phyloP scores from a whole-genome alignment of 1,284 basidiomycete species.

The Sporisorium reilianum region DNA sequence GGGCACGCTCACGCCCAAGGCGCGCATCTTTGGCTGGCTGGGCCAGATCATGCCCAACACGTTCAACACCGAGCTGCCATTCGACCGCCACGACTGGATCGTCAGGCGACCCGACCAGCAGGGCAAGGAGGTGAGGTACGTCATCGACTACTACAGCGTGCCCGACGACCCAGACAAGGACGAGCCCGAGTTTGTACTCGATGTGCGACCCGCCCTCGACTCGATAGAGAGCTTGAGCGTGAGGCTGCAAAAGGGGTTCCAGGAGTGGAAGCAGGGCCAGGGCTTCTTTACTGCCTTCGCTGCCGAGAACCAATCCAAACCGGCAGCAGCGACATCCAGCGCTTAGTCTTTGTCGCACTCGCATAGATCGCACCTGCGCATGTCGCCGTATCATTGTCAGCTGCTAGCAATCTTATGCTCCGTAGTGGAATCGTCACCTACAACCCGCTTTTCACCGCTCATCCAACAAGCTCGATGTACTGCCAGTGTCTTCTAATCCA shows the following conservation, averaged over 20 bases:
- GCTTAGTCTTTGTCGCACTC: not conserved
- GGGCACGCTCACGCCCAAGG: slow-evolving; percentile 83
- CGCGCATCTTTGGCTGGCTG: slow-evolving; percentile 84
- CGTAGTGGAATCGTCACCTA: not conserved
- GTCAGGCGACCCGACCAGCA: slow-evolving; percentile 75
- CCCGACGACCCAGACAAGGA: slow-evolving; percentile 60
- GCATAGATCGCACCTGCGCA: not conserved
- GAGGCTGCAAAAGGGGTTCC: slow-evolving; percentile 49
- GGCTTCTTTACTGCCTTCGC: slow-evolving; percentile 47
- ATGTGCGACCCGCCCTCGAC: slow-evolving; percentile 63
- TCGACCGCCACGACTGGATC: slow-evolving; percentile 99
- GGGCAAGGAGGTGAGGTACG: slow-evolving; percentile 65
- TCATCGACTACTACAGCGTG: slow-evolving; percentile 68
- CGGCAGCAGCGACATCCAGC: slow-evolving; percentile 9
- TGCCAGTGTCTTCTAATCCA: not conserved
- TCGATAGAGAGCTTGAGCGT: slow-evolving; percentile 51
- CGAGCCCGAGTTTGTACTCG: slow-evolving; percentile 63
- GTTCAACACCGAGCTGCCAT: slow-evolving; percentile 92
- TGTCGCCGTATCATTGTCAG: not conserved
- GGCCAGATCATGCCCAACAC: slow-evolving; percentile 87
- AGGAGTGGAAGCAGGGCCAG: slow-evolving; percentile 59
- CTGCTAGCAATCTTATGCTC: too few relatives aligned
- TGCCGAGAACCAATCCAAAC: slow-evolving; percentile 20
- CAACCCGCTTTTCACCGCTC: not conserved
- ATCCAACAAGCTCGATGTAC: not conserved